Conservation (phyloP, 164 flowering plant species). For the Chimonanthus praecox region DNA sequence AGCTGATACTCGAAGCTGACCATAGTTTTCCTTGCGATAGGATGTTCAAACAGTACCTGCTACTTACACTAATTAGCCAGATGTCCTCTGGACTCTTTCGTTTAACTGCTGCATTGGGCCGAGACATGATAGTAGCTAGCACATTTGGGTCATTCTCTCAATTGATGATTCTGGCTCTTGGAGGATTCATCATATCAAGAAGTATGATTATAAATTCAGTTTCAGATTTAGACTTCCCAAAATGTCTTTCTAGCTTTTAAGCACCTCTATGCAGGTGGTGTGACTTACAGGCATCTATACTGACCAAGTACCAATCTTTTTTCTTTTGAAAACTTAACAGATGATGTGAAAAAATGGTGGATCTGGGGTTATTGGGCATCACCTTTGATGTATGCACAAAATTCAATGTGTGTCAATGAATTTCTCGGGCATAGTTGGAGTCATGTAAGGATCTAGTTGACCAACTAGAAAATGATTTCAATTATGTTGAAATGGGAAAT, state of each 20-base stretch:
- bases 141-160: slow-evolving; percentile 42
- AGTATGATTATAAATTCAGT: slow-evolving; percentile 20
- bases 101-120: slow-evolving; percentile 32
- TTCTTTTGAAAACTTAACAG: background rate
- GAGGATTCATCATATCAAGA: slow-evolving; percentile 42
- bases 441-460: slow-evolving; percentile 24
- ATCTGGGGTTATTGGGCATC: slow-evolving; percentile 56
- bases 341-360: slow-evolving; percentile 34
- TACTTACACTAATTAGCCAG: slow-evolving; percentile 35
- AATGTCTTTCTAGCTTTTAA: no score
- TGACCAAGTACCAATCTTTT: background rate
- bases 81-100: slow-evolving; percentile 52
- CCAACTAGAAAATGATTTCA: background rate
- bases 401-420: slow-evolving; percentile 40
- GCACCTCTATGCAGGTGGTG: no score
- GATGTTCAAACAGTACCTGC: slow-evolving; percentile 39
- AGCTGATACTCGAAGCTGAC: background rate
- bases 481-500: background rate
- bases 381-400: slow-evolving; percentile 53
- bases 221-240: no score
- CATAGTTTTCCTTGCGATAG: slow-evolving; percentile 21
- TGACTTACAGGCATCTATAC: background rate
- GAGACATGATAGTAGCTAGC: slow-evolving; percentile 44
- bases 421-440: slow-evolving; percentile 43
- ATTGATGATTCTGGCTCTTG: slow-evolving; percentile 30